Evolutionary conservation across 1,139 yeast species (phyloP), one percentile per base, ranked within the genome.

Genomic region (Insectozyma bohioensis): DNA sequence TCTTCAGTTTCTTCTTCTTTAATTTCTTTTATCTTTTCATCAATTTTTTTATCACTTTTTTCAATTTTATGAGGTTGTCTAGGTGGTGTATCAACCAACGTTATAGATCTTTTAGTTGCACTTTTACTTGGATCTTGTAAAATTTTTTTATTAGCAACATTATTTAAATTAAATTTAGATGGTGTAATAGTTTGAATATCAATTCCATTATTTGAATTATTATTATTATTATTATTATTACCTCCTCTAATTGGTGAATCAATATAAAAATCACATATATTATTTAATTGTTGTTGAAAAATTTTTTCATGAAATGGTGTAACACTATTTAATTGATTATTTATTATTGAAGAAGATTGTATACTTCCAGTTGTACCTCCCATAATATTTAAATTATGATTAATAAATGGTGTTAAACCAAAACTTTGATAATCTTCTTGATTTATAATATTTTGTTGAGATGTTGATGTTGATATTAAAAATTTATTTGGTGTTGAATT

Each of bases 281-380:
- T 73, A 16, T 28, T 28, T 9, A 28, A 20, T 2, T 68, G 52
- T 31, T 66, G 50, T 39, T 66, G 72, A 34, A 66, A 52, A 3
- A 72, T 54, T 46, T 64, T 67, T 35, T 69, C 75, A 43, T 66
- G 67, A 40, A 62, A 66, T 4, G 75, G 75, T 10, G 75, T 69
- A 33, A 66, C 54, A 24, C 54, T 54, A 20, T 55, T 48, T 19
- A 50, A 39, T 26, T 53, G 54, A 20, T 48, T 20, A 11, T 26
- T 35, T 10, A 26, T 15, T 22, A 33, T 24, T 4, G 7, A 16
- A n/a, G 20, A 8, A n/a, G n/a, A n/a, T n/a, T n/a, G n/a, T n/a
- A n/a, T n/a, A n/a, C n/a, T n/a, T n/a, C n/a, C n/a, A 3, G 49
- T 39, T 18, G 36, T 40, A n/a, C 48, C 35, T 22, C 43, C 45